Base-by-base conservation (phyloP, 2,329 filamentous ascomycete genomes). In the Clonostachys byssicola region DNA sequence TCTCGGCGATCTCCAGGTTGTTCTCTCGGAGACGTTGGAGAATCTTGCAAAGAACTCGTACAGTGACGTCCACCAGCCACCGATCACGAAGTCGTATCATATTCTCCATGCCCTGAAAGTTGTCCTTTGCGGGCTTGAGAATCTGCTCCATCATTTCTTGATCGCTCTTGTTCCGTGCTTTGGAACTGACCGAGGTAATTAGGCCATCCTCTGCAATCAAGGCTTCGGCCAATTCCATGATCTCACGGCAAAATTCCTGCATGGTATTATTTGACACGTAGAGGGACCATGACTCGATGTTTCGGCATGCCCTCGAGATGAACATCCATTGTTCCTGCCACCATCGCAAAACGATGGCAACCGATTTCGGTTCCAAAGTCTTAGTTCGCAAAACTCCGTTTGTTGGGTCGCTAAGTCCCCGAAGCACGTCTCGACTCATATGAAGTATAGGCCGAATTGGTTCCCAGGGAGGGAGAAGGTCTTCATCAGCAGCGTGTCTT, bases 231-330 rank as follows among this genome's bases (percentile, higher is more conserved):
- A 96, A 88, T 57, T 97, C 90, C 81, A 99, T 99, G 13, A 89
- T 88, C 60, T 96, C 90, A 54, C 94, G 85, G 61, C 92, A 96
- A 59, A 97, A 96, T 48, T 96, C 85, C 57, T 91, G 86, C 89
- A 99, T 92, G 46, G 81, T 74, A 17, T 74, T 68, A 61, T 90
- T 94, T 44, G 92, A 85, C 49, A 89, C 82, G 5, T 78, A 78
- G 13, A 81, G 72, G 53, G 89, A 90, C 94, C 94, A 99, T 12
- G 73, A 71, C 60, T 96, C 91, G 4, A 92, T 95, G 50, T 86
- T 83, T 40, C 83, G 75, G 59, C 96, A 96, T 14, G 92, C 88
- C 47, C 86, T 85, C 40, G 85, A 86, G 40, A 97, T 75, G 42
- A 84, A 85, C 48, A 80, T 78, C 95, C 95, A 99, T 55, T 92